Evolutionary conservation across 139 green algal genomes (phyloP).

Genomic region (Coelastrella sp.): DNA sequence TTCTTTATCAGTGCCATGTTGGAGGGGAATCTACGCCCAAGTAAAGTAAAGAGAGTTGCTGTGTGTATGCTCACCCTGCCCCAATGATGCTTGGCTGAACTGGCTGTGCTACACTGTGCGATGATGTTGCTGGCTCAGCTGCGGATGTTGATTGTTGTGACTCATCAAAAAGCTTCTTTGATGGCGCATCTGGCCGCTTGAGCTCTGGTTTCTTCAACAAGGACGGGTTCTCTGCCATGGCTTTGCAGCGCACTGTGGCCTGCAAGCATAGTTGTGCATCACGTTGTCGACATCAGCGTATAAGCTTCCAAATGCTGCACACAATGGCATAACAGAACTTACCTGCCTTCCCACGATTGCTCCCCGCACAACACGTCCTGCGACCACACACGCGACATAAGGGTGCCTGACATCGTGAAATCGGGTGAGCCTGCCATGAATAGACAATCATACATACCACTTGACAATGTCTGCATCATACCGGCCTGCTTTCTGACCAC

Average conservation of each 20-base stretch:
- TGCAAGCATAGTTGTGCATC: neutral
- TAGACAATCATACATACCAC: neutral
- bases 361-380: constrained; percentile 10
- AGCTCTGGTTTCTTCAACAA: constrained; percentile 60
- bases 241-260: neutral
- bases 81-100: neutral
- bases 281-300: no score
- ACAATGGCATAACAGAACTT: neutral
- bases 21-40: no score
- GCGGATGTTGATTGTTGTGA: constrained; percentile 8
- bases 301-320: no score
- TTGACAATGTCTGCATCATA: neutral
- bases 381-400: neutral
- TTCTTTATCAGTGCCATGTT: no score
- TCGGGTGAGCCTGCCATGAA: neutral
- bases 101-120: neutral
- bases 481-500: neutral
- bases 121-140: neutral
- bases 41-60: no score
- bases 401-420: neutral
- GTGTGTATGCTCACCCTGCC: constrained; percentile 1
- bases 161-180: constrained; percentile 49
- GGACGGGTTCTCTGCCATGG: constrained; percentile 26
- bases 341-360: constrained; percentile 26
- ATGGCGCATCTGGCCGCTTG: constrained; percentile 33